phyloP scores from a whole-genome alignment of 495 filamentous ascomycete species.

The Tuber magnatum region DNA sequence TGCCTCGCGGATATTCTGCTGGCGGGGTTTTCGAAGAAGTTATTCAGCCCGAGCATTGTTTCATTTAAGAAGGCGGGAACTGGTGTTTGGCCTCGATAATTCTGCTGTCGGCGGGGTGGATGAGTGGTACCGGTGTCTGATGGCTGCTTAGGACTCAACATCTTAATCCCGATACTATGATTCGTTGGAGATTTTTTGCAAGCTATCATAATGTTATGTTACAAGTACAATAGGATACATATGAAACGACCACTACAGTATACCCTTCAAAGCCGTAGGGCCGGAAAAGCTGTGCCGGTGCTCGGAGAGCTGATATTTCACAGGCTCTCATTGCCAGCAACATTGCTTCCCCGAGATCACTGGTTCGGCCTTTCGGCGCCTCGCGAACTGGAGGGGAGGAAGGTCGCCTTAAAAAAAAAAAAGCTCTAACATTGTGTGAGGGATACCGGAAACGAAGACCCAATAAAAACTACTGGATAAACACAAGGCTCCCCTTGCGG shows the following conservation, averaged over 20 bases:
- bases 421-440: neutral
- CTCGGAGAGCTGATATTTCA: neutral
- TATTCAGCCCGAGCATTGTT: neutral
- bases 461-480: neutral
- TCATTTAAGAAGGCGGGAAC: neutral
- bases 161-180: neutral
- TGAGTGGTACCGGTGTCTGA: neutral
- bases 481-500: neutral
- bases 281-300: neutral
- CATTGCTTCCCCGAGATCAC: neutral
- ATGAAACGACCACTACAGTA: neutral
- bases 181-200: neutral
- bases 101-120: neutral
- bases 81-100: neutral
- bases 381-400: neutral
- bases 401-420: no score
- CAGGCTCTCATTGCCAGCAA: neutral
- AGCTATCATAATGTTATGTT: neutral
- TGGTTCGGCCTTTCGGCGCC: neutral
- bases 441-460: neutral
- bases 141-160: neutral
- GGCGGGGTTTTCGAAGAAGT: neutral
- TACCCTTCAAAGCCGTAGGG: neutral
- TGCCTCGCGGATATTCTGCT: neutral
- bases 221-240: neutral